These are phyloP conservation scores for Kockiozyma suomiensis DNA, from an alignment of 805 yeast genomes.

Conservation along the genomic window DNA sequence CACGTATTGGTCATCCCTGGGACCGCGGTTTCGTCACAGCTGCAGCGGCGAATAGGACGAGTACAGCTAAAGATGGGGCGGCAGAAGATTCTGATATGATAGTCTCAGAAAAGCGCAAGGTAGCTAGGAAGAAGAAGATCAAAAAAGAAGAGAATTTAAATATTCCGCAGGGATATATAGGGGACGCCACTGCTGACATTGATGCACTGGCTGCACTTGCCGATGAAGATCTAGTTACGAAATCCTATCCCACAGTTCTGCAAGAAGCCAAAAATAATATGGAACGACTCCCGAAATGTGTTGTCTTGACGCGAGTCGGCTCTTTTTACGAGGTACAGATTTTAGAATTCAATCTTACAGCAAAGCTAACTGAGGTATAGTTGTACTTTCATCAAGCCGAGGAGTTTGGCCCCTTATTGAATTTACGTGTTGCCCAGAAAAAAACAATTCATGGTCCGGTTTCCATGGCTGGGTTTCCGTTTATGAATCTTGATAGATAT, in stretches of 20 bases:
- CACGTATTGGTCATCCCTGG: background rate
- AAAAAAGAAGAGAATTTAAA: background rate
- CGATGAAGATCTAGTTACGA: constrained; percentile 1
- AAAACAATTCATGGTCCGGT: constrained; percentile 44
- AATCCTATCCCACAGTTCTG: constrained; percentile 33
- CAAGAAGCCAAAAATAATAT: constrained; percentile 44
- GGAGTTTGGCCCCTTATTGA: constrained; percentile 66
- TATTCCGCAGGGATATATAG: constrained; percentile 12
- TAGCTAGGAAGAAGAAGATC: background rate
- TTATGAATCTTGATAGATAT: constrained; percentile 67
- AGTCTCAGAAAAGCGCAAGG: background rate
- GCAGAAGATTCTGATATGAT: background rate
- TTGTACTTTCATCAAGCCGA: constrained; percentile 88
- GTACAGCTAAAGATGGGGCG: background rate
- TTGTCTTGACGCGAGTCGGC: constrained; percentile 80
- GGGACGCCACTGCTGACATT: background rate
- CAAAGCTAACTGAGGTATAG: constrained; percentile 35
- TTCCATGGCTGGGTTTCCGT: constrained; percentile 93
- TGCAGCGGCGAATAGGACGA: background rate
- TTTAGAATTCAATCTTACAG: background rate
- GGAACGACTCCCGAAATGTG: constrained; percentile 53
- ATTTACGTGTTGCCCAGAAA: constrained; percentile 67
- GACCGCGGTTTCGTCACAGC: constrained; percentile 1
- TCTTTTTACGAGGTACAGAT: constrained; percentile 64
- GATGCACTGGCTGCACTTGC: constrained; percentile 9